phyloP scores from a whole-genome alignment of 2,329 filamentous ascomycete species.

The Lachnellula suecica region DNA sequence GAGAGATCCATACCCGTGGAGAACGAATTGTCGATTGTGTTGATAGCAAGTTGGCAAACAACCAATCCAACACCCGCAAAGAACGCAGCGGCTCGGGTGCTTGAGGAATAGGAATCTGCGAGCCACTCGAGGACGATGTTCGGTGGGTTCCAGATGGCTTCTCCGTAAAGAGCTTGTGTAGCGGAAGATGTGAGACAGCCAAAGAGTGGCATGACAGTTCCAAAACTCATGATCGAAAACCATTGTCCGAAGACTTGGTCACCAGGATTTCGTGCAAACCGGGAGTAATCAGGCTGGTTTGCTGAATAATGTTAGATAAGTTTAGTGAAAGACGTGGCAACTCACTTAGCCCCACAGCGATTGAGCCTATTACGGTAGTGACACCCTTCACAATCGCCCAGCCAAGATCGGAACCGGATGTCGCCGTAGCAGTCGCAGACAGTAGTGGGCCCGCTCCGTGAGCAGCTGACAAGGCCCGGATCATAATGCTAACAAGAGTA shows the following conservation, averaged over 20 bases:
- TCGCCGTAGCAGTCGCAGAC: conserved; percentile 13
- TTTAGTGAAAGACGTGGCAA: not conserved
- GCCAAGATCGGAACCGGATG: conserved; percentile 27
- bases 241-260: conserved; percentile 42
- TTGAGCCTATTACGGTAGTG: conserved; percentile 42
- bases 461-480: conserved; percentile 36
- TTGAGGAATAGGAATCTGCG: conserved; percentile 34
- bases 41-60: conserved; percentile 42
- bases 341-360: conserved; percentile 40
- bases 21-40: conserved; percentile 44
- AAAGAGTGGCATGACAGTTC: conserved; percentile 38
- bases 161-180: conserved; percentile 45
- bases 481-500: conserved; percentile 35
- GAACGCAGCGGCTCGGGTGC: conserved; percentile 38
- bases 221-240: conserved; percentile 39
- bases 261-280: conserved; percentile 39
- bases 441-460: conserved; percentile 33
- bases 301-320: not conserved
- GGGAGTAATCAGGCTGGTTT: conserved; percentile 45
- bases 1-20: conserved; percentile 40
- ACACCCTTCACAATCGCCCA: conserved; percentile 40
- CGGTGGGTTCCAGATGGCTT: conserved; percentile 38
- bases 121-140: conserved; percentile 37
- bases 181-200: conserved; percentile 51
- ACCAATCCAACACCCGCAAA: conserved; percentile 42